Conservation (phyloP, 139 green algal genomes). For the Edaphochlamys debaryana region DNA sequence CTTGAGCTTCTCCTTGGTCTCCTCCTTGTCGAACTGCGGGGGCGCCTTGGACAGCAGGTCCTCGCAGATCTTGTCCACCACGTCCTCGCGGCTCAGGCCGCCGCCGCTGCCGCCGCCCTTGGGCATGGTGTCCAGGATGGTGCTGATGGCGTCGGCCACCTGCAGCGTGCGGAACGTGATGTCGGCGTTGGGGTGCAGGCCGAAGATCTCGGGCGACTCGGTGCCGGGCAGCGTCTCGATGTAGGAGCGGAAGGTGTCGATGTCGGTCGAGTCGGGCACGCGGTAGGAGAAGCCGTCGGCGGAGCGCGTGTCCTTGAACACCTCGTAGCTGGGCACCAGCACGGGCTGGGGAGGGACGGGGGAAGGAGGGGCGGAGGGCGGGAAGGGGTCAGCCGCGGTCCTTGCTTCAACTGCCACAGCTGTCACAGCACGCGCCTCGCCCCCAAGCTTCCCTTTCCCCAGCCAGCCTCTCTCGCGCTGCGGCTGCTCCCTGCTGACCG, state of each 20-base stretch:
- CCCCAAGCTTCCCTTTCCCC: no score
- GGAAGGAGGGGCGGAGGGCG: slow-evolving; percentile 12
- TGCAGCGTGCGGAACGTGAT: slow-evolving; percentile 93
- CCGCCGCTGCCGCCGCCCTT: slow-evolving; percentile 75
- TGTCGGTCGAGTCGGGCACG: slow-evolving; percentile 81
- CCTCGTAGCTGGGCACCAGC: slow-evolving; percentile 55
- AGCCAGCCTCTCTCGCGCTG: neutral
- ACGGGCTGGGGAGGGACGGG: slow-evolving; percentile 15
- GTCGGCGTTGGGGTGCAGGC: slow-evolving; percentile 95
- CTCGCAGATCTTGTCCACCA: slow-evolving; percentile 91
- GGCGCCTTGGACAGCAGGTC: slow-evolving; percentile 92
- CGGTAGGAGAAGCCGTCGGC: slow-evolving; percentile 70
- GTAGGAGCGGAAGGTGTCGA: slow-evolving; percentile 80
- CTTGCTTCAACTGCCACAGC: no score
- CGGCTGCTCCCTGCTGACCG: no score
- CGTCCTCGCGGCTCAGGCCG: slow-evolving; percentile 86
- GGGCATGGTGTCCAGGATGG: slow-evolving; percentile 92
- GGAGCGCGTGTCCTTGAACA: slow-evolving; percentile 77
- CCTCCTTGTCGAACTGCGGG: slow-evolving; percentile 86
- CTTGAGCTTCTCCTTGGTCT: slow-evolving; percentile 86
- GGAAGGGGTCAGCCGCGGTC: no score
- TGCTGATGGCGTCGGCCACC: slow-evolving; percentile 76
- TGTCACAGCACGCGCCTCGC: no score
- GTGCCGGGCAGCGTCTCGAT: slow-evolving; percentile 86
- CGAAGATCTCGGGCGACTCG: slow-evolving; percentile 90